Base-by-base conservation (phyloP, 176 grass and related monocot species). In the Puya raimondii region DNA sequence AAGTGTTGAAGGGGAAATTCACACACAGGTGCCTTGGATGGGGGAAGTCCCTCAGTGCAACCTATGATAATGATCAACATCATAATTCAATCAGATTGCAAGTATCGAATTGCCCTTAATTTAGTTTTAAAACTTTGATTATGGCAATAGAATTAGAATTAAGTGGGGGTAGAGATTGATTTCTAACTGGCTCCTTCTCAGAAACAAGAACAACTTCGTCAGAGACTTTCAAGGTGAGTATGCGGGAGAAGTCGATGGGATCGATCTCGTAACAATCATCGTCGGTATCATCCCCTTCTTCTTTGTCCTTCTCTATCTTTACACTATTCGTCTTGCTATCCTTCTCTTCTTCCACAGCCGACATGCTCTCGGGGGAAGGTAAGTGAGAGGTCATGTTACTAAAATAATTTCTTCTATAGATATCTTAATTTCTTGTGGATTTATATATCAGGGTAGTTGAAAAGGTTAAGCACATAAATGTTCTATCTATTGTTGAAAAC, bases 21-120 rank as follows among this genome's bases (percentile, higher is more conserved):
- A 16, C 91, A 77, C 90, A 94, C 9, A 91, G 47, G 42, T 88
- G 21, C 71, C 91, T 74, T 65, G 82, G 91, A 81, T 91, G 87
- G 14, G 87, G 77, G 22, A 69, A 88, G 21, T 91, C 87, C 66
- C 65, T 85, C 17, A 91, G 54, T 16, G 91, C 91, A n/a, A 84
- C 82, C 87, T 91, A 72, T 72, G 11, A 50, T 14, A 71, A 59
- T 9, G 8, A 18, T 12, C 16, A 59, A 47, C 1, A 67, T 51
- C 27, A 71, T 64, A 1, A 58, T 58, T 18, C n/a, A n/a, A 58
- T 20, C 7, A 20, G 54, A 49, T 65, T 12, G 10, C 22, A 14
- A 6, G 2, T 64, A 61, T 11, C 49, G n/a, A 52, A 10, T 18
- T 56, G 2, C 2, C 49, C n/a, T n/a, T n/a, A n/a, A n/a, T 51